Conservation (phyloP, 75 land plant species). For the Pinus taeda region DNA sequence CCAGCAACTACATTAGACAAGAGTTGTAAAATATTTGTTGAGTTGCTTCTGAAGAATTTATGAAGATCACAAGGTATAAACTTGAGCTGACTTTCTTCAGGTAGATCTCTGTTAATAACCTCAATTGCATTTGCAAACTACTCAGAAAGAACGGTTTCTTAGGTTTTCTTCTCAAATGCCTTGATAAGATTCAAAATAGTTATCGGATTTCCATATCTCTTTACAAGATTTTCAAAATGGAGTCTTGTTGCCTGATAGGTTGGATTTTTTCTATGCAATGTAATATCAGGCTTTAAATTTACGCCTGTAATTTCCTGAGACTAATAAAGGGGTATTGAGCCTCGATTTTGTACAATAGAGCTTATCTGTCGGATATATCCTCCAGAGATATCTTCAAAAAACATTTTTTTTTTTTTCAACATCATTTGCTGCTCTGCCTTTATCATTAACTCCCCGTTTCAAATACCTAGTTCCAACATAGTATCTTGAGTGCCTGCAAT, state of each 20-base stretch:
- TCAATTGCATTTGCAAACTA: slow-evolving; percentile 76
- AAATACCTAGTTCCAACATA: slow-evolving; percentile 93
- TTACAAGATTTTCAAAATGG: slow-evolving; percentile 79
- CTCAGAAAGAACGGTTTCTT: slow-evolving; percentile 67
- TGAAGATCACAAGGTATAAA: slow-evolving; percentile 74
- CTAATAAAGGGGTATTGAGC: slow-evolving; percentile 89
- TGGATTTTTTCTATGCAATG: slow-evolving; percentile 63
- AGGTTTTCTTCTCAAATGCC: slow-evolving; percentile 72
- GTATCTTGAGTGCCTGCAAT: slow-evolving; percentile 84
- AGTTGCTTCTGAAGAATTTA: slow-evolving; percentile 53
- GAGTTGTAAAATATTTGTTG: slow-evolving; percentile 41
- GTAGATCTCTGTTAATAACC: slow-evolving; percentile 44
- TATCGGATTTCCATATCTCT: slow-evolving; percentile 89
- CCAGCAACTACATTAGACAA: slow-evolving; percentile 45
- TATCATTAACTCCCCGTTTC: slow-evolving; percentile 78
- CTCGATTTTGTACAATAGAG: slow-evolving; percentile 80
- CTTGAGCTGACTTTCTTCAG: slow-evolving; percentile 51
- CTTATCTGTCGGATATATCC: slow-evolving; percentile 41
- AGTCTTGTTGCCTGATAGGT: slow-evolving; percentile 71
- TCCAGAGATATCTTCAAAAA: slow-evolving; percentile 51
- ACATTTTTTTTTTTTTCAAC: slow-evolving; percentile 89
- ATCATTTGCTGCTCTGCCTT: slow-evolving; percentile 87
- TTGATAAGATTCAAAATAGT: slow-evolving; percentile 81
- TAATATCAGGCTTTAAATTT: slow-evolving; percentile 56
- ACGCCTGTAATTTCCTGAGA: slow-evolving; percentile 70